phyloP scores from a whole-genome alignment of 2,329 filamentous ascomycete species.

The Aspergillus caelatus region DNA sequence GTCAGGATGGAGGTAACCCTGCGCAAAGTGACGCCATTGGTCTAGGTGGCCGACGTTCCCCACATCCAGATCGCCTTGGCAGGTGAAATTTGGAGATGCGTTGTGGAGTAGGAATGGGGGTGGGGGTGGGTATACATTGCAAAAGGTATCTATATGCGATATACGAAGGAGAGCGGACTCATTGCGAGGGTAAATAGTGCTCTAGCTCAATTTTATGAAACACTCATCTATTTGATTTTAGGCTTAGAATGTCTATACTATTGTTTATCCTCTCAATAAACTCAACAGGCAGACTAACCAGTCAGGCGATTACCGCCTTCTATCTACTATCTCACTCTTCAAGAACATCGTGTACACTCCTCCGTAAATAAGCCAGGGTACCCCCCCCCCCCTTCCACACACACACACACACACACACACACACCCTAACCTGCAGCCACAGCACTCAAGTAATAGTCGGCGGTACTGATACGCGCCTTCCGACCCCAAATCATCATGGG shows the following conservation, averaged over 20 bases:
- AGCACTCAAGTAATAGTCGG: slow-evolving; percentile 3
- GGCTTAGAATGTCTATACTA: not conserved
- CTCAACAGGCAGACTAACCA: too few relatives aligned
- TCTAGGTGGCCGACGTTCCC: not conserved
- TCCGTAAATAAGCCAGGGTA: too few relatives aligned
- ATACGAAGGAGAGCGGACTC: not conserved
- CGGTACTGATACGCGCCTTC: not conserved
- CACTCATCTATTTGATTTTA: not conserved
- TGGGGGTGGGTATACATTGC: not conserved
- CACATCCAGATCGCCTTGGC: not conserved
- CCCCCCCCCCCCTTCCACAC: too few relatives aligned
- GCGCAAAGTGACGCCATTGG: slow-evolving; percentile 9
- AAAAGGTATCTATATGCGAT: not conserved
- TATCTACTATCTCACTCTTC: not conserved
- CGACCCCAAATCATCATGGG: slow-evolving; percentile 13
- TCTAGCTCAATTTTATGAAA: too few relatives aligned
- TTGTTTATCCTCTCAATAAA: not conserved
- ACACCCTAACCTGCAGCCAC: not conserved
- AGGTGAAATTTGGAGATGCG: not conserved
- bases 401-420: not conserved
- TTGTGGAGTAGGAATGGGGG: not conserved
- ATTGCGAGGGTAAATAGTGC: too few relatives aligned
- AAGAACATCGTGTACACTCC: not conserved
- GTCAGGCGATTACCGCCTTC: too few relatives aligned
- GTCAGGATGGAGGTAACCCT: not conserved